Base-by-base conservation (phyloP, 2,329 filamentous ascomycete species). In the Chaetoscypha palmicola region DNA sequence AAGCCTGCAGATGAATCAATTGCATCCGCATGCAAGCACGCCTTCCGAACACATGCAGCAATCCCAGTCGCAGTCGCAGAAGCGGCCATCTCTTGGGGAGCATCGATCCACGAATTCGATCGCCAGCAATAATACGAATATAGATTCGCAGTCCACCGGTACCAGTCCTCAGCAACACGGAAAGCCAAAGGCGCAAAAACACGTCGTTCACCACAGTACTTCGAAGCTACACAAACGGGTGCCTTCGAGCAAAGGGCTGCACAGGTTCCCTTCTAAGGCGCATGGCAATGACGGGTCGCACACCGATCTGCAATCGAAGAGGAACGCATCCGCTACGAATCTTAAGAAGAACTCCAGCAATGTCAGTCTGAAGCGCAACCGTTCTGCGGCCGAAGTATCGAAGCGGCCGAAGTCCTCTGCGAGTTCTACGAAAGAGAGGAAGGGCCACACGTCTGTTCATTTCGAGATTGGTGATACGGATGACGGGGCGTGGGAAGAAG, bases 401-500 rank as follows among this genome's bases (percentile, higher is more conserved):
- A 72, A 70, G 47, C 70, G 70, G 45, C 64, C 64, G 34, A 76
- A 72, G 55, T 73, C 74, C 11, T 62, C 68, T 32, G 21, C 37
- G 14, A 21, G 69, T 66, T 34, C 16, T 10, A 33, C 9, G 5
- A 32, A 28, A 20, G 40, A 43, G 5, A 31, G 21, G 38, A 77
- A 77, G 58, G 71, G 73, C 45, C 68, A 71, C 19, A 64, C 68
- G 10, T 72, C 75, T 50, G 79, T 82, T 23, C 78, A 80, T 57
- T 83, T 83, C 54, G 77, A 81, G 55, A 68, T 83, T 42, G 79
- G 78, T 41, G 72, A 68, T 55, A 66, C 53, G 41, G 63, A 66
- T 30, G 72, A 76, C 41, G 76, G 79, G 68, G 78, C 78, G 65
- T 83, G 79, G 79, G 76, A 82, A 32, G 79, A 83, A 62, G 77